phyloP scores from a whole-genome alignment of 192 early-diverging fungal genomes.

The Allomyces macrogynus region DNA sequence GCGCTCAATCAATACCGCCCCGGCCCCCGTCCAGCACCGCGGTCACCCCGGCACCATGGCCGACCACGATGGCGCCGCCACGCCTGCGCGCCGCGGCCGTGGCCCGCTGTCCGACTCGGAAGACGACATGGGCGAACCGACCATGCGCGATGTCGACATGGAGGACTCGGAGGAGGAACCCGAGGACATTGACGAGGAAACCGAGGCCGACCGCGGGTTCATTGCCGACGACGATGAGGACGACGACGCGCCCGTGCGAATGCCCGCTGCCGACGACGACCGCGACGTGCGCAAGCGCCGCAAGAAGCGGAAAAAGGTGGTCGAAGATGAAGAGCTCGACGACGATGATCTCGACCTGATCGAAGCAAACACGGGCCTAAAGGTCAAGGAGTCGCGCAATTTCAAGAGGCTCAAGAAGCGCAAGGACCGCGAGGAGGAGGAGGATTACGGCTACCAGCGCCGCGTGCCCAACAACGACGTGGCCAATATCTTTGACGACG shows the following conservation, averaged over 20 bases:
- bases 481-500: conserved; percentile 53
- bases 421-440: conserved; percentile 30
- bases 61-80: too few species aligned
- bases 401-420: conserved; percentile 61
- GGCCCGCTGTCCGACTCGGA: not conserved
- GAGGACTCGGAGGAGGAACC: conserved; percentile 3
- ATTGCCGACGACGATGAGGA: not conserved
- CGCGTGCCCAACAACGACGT: conserved; percentile 15
- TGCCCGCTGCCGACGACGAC: not conserved
- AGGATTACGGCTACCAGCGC: conserved; percentile 6
- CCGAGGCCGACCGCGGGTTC: not conserved
- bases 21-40: too few species aligned
- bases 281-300: conserved; percentile 1
- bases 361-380: conserved; percentile 61
- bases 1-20: too few species aligned
- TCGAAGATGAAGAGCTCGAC: conserved; percentile 51
- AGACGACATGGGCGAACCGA: not conserved
- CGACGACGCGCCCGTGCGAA: not conserved
- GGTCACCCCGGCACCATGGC: too few species aligned
- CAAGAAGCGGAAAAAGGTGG: conserved; percentile 1
- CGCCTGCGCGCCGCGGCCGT: too few species aligned
- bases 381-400: conserved; percentile 20
- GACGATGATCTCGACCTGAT: conserved; percentile 88
- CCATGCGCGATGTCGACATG: not conserved
- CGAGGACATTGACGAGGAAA: conserved; percentile 5